Conservation (phyloP, 1,284 basidiomycete species). For the Pseudozyma thailandica region DNA sequence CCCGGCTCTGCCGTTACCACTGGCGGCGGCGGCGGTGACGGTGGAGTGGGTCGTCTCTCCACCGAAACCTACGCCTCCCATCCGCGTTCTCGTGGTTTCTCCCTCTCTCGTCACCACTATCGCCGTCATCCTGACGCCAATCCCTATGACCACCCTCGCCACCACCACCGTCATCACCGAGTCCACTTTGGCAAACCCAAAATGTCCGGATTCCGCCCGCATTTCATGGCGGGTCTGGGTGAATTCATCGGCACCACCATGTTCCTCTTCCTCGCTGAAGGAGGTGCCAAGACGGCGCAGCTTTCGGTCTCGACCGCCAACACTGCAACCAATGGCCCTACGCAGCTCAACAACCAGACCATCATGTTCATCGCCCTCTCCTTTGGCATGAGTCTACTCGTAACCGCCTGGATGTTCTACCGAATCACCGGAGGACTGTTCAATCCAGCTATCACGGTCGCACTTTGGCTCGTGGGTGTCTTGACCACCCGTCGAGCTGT, state of each 20-base stretch:
- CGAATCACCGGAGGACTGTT: slow-evolving; percentile 76
- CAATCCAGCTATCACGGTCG: slow-evolving; percentile 71
- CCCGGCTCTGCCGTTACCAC: not conserved
- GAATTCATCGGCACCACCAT: slow-evolving; percentile 51
- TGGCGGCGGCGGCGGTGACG: slow-evolving; percentile 7
- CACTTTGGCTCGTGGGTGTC: slow-evolving; percentile 70
- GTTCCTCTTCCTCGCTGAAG: slow-evolving; percentile 54
- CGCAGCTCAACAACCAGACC: slow-evolving; percentile 34
- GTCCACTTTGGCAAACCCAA: slow-evolving; percentile 27
- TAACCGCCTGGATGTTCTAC: slow-evolving; percentile 76
- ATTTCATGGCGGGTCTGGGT: slow-evolving; percentile 43
- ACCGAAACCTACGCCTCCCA: slow-evolving; percentile 20
- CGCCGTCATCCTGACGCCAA: not conserved
- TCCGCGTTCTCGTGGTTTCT: slow-evolving; percentile 1
- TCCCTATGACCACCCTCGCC: slow-evolving; percentile 1
- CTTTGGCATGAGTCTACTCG: slow-evolving; percentile 55
- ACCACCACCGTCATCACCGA: slow-evolving; percentile 2
- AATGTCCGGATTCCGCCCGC: slow-evolving; percentile 30
- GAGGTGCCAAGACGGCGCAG: slow-evolving; percentile 50
- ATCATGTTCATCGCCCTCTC: slow-evolving; percentile 55
- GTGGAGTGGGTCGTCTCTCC: no score
- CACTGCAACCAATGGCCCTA: slow-evolving; percentile 13
- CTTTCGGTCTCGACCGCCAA: slow-evolving; percentile 20
- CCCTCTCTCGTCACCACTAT: not conserved
- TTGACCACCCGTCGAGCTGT: slow-evolving; percentile 68